These are phyloP conservation scores for Citrullus colocynthis DNA, from an alignment of 306 rosid genomes.

Conservation along the genomic window DNA sequence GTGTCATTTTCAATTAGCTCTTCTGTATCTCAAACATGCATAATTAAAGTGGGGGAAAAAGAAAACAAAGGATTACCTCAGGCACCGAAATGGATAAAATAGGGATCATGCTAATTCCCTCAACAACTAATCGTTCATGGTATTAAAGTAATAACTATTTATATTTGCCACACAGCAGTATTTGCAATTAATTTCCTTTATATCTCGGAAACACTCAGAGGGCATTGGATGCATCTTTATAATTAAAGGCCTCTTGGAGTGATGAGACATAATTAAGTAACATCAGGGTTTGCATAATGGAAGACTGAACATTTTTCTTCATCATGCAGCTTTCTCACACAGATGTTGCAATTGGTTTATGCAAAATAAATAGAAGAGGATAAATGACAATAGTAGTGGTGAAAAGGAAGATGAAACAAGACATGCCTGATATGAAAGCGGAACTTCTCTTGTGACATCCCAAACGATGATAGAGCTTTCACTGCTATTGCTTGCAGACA, in stretches of 20 bases:
- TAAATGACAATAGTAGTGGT: background rate
- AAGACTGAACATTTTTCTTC: background rate
- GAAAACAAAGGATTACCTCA: background rate
- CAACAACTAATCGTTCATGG: background rate
- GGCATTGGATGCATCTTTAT: background rate
- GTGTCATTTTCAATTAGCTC: background rate
- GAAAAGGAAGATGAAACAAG: background rate
- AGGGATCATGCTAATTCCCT: background rate
- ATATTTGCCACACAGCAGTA: constrained; percentile 1
- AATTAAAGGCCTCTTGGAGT: background rate
- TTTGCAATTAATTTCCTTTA: background rate
- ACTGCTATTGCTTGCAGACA: constrained; percentile 53
- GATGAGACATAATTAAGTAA: constrained; percentile 1
- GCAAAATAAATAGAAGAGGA: background rate
- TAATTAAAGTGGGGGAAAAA: constrained; percentile 1
- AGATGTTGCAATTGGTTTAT: background rate
- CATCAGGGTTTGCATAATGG: constrained; percentile 1
- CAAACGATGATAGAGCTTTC: constrained; percentile 79
- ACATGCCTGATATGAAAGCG: constrained; percentile 79
- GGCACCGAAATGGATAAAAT: background rate
- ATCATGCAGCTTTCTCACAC: background rate
- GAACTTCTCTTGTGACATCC: constrained; percentile 73
- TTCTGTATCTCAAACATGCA: background rate
- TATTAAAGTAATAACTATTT: background rate
- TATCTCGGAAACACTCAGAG: background rate